Percentiles rank a stretch among this genome's conserved stretches.
Evolutionary conservation across 2,329 filamentous ascomycete species (phyloP).

Genomic region (Grosmannia huntii): DNA sequence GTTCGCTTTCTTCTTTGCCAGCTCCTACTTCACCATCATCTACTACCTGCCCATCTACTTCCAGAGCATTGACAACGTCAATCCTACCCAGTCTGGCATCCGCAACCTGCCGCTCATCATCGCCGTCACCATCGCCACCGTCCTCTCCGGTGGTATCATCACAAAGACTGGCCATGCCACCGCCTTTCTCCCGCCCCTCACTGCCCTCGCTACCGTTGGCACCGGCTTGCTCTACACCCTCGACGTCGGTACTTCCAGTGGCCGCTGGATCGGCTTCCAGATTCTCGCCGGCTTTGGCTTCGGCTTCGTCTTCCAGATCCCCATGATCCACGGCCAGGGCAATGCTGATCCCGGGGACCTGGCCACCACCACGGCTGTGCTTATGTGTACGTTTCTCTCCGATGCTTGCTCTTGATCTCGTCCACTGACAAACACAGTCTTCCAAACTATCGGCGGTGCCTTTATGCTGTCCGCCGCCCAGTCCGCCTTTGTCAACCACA

Average conservation of each 20-base stretch:
- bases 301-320: slow-evolving; percentile 32
- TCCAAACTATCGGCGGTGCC: slow-evolving; percentile 33
- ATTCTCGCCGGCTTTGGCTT: slow-evolving; percentile 31
- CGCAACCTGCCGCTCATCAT: slow-evolving; percentile 28
- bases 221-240: slow-evolving; percentile 26
- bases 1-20: slow-evolving; percentile 29
- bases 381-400: slow-evolving; percentile 15
- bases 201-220: slow-evolving; percentile 22
- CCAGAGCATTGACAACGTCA: slow-evolving; percentile 30
- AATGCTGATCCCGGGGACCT: slow-evolving; percentile 21
- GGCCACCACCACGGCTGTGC: slow-evolving; percentile 24
- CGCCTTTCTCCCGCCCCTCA: slow-evolving; percentile 24
- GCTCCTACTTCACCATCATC: slow-evolving; percentile 29
- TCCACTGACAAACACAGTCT: slow-evolving; percentile 14
- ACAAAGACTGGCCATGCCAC: slow-evolving; percentile 19
- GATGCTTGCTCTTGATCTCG: not conserved
- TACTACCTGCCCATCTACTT: slow-evolving; percentile 39
- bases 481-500: slow-evolving; percentile 24
- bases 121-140: slow-evolving; percentile 22
- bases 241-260: slow-evolving; percentile 17
- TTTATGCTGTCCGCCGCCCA: slow-evolving; percentile 32
- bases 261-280: slow-evolving; percentile 35
- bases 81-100: slow-evolving; percentile 24
- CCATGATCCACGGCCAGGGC: slow-evolving; percentile 25
- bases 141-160: slow-evolving; percentile 22